A percentile compares a stretch with the other conserved stretches of the same genome.
Conservation (phyloP, 108 stramenopile genomes). For the Skeletonema menzelii region DNA sequence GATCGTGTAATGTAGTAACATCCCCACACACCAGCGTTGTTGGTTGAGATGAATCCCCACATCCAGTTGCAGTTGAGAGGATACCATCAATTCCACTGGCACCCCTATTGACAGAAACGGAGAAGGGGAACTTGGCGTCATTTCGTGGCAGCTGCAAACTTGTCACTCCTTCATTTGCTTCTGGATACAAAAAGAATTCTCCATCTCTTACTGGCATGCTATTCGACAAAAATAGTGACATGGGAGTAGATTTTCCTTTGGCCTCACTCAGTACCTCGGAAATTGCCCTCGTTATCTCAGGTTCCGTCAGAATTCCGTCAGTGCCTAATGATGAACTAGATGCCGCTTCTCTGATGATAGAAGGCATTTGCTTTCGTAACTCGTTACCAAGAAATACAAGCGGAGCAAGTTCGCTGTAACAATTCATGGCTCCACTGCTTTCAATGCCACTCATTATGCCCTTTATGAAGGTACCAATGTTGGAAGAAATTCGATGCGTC, state of each 20-base stretch:
- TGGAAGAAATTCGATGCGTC: constrained; percentile 63
- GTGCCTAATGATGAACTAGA: not conserved
- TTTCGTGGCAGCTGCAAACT: constrained; percentile 1
- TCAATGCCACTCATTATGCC: constrained; percentile 14
- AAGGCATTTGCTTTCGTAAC: constrained; percentile 59
- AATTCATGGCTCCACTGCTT: not conserved
- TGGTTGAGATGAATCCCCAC: constrained; percentile 62
- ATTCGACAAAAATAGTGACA: constrained; percentile 84
- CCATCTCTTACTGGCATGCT: constrained; percentile 94
- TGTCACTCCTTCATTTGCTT: not conserved
- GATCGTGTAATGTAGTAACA: constrained; percentile 87
- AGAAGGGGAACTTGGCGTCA: constrained; percentile 18
- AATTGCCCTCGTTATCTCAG: constrained; percentile 73
- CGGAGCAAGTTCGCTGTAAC: constrained; percentile 62
- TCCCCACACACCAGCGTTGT: constrained; percentile 89
- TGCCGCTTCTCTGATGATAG: constrained; percentile 55
- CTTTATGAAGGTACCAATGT: constrained; percentile 51
- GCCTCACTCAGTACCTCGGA: constrained; percentile 51
- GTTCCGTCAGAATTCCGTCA: constrained; percentile 67
- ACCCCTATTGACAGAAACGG: constrained; percentile 81
- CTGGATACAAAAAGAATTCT: constrained; percentile 85
- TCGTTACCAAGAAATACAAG: constrained; percentile 59
- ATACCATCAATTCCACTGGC: constrained; percentile 95
- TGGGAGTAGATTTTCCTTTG: constrained; percentile 9
- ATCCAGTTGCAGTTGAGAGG: constrained; percentile 86